Percentiles rank a stretch among this genome's conserved stretches.
These are phyloP conservation scores for Colletotrichum falcatum DNA, from an alignment of 2,329 filamentous ascomycete genomes.

Conservation along the genomic window DNA sequence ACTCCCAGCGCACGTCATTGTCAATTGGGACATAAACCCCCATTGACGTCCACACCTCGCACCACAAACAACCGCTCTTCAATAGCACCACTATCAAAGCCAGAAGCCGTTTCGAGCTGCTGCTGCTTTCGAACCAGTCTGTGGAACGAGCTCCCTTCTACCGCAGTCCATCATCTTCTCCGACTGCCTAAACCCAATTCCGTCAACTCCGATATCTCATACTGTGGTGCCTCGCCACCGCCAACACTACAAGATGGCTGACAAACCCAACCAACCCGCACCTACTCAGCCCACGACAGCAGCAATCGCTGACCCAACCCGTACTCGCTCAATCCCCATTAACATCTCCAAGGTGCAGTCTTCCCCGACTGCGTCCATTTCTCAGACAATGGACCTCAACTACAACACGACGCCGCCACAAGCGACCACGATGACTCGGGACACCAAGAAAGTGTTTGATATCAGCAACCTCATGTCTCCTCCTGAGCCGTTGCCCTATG, in stretches of 20 bases:
- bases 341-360: constrained; percentile 29
- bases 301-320: constrained; percentile 46
- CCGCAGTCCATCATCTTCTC: constrained; percentile 29
- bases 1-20: constrained; percentile 33
- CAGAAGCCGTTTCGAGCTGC: not conserved
- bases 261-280: constrained; percentile 35
- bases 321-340: not conserved
- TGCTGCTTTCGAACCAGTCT: constrained; percentile 1
- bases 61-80: constrained; percentile 23
- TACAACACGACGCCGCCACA: constrained; percentile 9
- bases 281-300: constrained; percentile 47
- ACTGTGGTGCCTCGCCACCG: constrained; percentile 38
- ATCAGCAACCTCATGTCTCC: constrained; percentile 72
- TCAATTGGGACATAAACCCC: constrained; percentile 24
- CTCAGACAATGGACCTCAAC: constrained; percentile 46
- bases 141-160: not conserved
- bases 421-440: constrained; percentile 14
- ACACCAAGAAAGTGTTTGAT: constrained; percentile 57
- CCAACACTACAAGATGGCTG: constrained; percentile 38
- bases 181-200: constrained; percentile 26
- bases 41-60: constrained; percentile 24
- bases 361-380: constrained; percentile 33
- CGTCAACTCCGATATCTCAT: constrained; percentile 41
- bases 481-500: constrained; percentile 65
- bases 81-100: constrained; percentile 13